phyloP scores from a whole-genome alignment of 371 early-diverging fungal genomes.

The Nematocida ironsii region DNA sequence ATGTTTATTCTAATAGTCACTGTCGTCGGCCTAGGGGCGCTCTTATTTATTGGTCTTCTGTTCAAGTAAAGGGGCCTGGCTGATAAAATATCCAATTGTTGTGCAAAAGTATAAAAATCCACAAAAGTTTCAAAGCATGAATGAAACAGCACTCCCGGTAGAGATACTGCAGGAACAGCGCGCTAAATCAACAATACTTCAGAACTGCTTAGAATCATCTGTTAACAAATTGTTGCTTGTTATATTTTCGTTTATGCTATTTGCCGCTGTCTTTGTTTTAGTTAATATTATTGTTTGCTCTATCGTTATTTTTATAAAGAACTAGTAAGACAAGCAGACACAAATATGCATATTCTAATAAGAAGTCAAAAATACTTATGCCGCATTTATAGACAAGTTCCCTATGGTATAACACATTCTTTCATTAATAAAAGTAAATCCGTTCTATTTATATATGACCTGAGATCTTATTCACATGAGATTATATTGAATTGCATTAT shows the following conservation, averaged over 20 bases:
- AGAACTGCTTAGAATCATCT: background rate
- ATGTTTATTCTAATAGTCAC: constrained; percentile 5
- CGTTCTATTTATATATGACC: too few relatives aligned
- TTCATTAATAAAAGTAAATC: too few relatives aligned
- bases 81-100: background rate
- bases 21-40: background rate
- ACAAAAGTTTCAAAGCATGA: background rate
- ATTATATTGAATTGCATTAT: too few relatives aligned
- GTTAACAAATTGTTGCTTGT: background rate
- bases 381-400: too few relatives aligned
- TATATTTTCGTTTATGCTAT: background rate
- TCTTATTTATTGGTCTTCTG: constrained; percentile 39
- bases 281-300: constrained; percentile 9
- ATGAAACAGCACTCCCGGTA: background rate
- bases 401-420: too few relatives aligned
- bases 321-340: background rate
- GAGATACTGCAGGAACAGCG: constrained; percentile 24
- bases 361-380: background rate
- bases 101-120: background rate
- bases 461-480: too few relatives aligned
- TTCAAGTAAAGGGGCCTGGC: constrained; percentile 1
- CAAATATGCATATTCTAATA: background rate
- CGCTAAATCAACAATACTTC: constrained; percentile 4
- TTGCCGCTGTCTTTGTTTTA: constrained; percentile 9
- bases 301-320: constrained; percentile 1